Conservation (phyloP, 225 moss, liverwort and hornwort genomes). For the Climacium dendroides region DNA sequence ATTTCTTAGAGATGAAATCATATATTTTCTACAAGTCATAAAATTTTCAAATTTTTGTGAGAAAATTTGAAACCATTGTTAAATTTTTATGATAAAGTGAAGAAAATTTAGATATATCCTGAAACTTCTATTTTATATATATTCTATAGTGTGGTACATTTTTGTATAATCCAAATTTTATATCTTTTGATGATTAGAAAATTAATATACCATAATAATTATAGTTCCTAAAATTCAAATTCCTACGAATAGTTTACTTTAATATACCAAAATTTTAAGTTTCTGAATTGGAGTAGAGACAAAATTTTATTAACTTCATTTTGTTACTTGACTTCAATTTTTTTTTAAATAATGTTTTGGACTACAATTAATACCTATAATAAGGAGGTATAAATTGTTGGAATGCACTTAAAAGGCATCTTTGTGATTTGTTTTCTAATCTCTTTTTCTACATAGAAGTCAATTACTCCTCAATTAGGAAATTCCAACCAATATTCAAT, state of each 20-base stretch:
- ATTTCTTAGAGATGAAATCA: not conserved
- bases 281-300: not conserved
- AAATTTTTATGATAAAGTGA: not conserved
- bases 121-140: accelerated
- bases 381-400: not conserved
- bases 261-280: no score
- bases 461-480: not conserved
- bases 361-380: no score
- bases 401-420: not conserved
- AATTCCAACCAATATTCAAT: accelerated
- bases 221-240: not conserved
- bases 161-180: accelerated
- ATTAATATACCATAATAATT: not conserved
- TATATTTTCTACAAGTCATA: not conserved
- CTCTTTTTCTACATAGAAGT: accelerated
- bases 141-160: no score
- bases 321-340: no score
- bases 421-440: no score
- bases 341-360: no score
- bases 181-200: not conserved
- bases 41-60: not conserved
- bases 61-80: no score
- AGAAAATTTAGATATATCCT: not conserved
- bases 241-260: no score
- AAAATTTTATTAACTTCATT: not conserved